phyloP scores from a whole-genome alignment of 169 alveolate genomes.

The Plasmodium knowlesi region DNA sequence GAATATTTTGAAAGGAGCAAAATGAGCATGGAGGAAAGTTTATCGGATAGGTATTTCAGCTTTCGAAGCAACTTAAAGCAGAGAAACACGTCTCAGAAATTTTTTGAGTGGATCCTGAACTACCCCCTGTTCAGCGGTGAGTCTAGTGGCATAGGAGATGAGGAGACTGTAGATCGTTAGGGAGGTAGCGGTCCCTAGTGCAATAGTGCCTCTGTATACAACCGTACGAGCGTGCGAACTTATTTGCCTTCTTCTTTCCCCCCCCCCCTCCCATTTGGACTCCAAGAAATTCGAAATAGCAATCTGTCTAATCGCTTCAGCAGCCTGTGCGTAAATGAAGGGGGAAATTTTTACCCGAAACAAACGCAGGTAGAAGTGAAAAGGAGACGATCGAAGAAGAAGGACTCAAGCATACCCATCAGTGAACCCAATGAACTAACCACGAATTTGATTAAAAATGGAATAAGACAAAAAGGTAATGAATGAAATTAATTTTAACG shows the following conservation, averaged over 20 bases:
- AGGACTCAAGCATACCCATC: neutral
- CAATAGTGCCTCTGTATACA: neutral
- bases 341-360: neutral
- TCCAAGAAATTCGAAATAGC: conserved; percentile 35
- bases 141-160: neutral
- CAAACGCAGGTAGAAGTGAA: neutral
- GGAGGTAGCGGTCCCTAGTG: neutral
- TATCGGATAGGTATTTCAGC: conserved; percentile 54
- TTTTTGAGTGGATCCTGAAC: conserved; percentile 68
- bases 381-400: neutral
- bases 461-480: conserved; percentile 41
- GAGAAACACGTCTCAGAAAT: conserved; percentile 10
- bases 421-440: neutral
- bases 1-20: neutral
- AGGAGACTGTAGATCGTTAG: neutral
- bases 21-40: conserved; percentile 21
- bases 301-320: conserved; percentile 26
- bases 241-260: neutral
- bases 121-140: conserved; percentile 73
- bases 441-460: conserved; percentile 32
- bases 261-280: neutral
- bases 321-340: conserved; percentile 9
- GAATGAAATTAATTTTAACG: neutral
- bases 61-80: conserved; percentile 20
- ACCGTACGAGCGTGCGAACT: neutral